Base-by-base conservation (phyloP, 352 stramenopile genomes). In the Albugo candida region DNA sequence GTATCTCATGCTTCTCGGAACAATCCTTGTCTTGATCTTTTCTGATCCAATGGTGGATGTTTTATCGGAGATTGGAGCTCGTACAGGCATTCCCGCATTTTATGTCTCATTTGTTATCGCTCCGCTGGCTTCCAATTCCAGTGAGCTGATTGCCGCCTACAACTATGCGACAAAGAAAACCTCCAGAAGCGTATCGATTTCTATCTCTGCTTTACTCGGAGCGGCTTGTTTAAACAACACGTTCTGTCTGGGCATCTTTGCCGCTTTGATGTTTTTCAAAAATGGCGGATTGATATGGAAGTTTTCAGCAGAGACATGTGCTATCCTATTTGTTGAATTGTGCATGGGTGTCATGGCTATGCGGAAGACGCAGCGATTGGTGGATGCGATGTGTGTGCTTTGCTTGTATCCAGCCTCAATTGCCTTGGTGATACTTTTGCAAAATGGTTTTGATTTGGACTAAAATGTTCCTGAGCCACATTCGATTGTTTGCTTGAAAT, bases 171-270 rank as follows among this genome's bases (percentile, higher is more conserved):
- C 83, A 35, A 98, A 98, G 70, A 98, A 98, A 67, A 98, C 92
- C 42, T 81, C 72, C 55, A 97, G 96, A 68, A 97, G 85, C 16
- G 97, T 99, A 41, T 95, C 91, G 27, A 96, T 98, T 51, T 94
- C 88, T 11, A 73, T 98, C 27, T 83, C 89, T 40, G 70, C 83
- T 42, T 70, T 97, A 44, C 77, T 96, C 19, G 95, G 95, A 21
- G 94, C 94, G 21, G 93, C 92, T 13, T 96, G 86, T 60, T 98
- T 98, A 93, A 99, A 98, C 78, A 98, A 98, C 70, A 98, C 95
- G n/a, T 97, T 98, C 60, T 97, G 89, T 57, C 73, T 99, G 16
- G 93, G 83, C 31, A 96, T 99, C 56, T 98, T 99, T 53, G 92
- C 97, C 54, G 78, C 83, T 50, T 75, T 99, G 37, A 95, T 98